These are phyloP conservation scores for Silybum marianum DNA, from an alignment of 129 eudicot genomes.

Conservation along the genomic window DNA sequence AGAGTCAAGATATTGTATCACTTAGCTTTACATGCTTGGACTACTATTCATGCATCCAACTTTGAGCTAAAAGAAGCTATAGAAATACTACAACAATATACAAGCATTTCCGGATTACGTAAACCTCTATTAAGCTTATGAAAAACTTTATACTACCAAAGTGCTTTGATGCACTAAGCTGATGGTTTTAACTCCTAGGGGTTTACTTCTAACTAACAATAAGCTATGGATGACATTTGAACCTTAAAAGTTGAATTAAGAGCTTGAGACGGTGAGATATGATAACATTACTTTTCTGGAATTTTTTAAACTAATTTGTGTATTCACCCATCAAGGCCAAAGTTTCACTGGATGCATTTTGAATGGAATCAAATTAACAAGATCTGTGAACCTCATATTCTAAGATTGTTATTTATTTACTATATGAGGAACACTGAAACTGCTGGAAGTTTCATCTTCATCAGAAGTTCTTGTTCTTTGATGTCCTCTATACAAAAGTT, in stretches of 20 bases:
- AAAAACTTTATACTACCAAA: neutral
- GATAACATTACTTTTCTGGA: neutral
- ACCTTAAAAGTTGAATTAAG: constrained; percentile 1
- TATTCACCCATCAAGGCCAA: neutral
- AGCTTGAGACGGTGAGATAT: neutral
- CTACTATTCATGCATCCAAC: neutral
- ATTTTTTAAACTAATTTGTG: neutral
- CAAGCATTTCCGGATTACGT: neutral
- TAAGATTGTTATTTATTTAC: neutral
- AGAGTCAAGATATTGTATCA: neutral
- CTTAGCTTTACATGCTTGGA: neutral
- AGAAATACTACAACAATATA: neutral
- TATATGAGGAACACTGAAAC: neutral
- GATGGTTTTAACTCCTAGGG: neutral
- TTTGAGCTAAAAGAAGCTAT: neutral
- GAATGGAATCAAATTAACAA: neutral
- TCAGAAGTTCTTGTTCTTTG: neutral
- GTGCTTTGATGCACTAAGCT: neutral
- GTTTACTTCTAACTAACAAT: neutral
- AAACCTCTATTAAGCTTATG: neutral
- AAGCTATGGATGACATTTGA: neutral
- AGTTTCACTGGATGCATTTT: neutral
- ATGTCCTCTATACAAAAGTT: neutral
- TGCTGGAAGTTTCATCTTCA: neutral
- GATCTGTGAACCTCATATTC: neutral